phyloP scores from a whole-genome alignment of 2,329 filamentous ascomycete genomes.

The Sporothrix pseudoabietina region DNA sequence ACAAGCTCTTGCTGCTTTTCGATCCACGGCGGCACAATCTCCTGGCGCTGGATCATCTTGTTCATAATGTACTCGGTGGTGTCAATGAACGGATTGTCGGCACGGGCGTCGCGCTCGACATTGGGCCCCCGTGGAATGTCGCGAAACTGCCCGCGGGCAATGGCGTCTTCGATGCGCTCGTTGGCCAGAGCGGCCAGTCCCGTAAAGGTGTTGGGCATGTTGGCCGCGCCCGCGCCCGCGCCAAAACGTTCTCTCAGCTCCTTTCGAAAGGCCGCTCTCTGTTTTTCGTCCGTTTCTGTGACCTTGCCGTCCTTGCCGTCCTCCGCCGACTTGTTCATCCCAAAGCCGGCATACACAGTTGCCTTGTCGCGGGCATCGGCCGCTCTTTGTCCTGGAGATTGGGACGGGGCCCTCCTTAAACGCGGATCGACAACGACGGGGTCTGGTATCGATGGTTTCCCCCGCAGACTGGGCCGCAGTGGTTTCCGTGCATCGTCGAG shows the following conservation, averaged over 20 bases:
- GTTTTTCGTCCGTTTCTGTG: constrained; percentile 64
- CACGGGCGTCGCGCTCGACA: constrained; percentile 72
- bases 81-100: constrained; percentile 86
- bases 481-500: constrained; percentile 77
- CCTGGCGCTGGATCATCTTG: constrained; percentile 95
- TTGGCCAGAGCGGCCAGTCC: constrained; percentile 85
- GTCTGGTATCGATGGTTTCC: constrained; percentile 48
- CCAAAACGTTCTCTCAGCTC: constrained; percentile 81
- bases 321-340: constrained; percentile 32
- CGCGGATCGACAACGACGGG: constrained; percentile 55
- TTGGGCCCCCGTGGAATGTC: constrained; percentile 79
- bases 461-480: constrained; percentile 54
- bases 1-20: constrained; percentile 94
- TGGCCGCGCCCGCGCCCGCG: constrained; percentile 62
- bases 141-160: constrained; percentile 83
- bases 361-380: constrained; percentile 61
- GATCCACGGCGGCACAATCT: constrained; percentile 96
- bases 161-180: constrained; percentile 87
- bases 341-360: constrained; percentile 51
- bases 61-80: constrained; percentile 99
- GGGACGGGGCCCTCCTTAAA: constrained; percentile 45
- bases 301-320: constrained; percentile 47
- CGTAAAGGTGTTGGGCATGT: constrained; percentile 72
- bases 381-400: constrained; percentile 51
- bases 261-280: constrained; percentile 69